Evolutionary conservation across 495 filamentous ascomycete species (phyloP).

Genomic region (Neurospora sp.): DNA sequence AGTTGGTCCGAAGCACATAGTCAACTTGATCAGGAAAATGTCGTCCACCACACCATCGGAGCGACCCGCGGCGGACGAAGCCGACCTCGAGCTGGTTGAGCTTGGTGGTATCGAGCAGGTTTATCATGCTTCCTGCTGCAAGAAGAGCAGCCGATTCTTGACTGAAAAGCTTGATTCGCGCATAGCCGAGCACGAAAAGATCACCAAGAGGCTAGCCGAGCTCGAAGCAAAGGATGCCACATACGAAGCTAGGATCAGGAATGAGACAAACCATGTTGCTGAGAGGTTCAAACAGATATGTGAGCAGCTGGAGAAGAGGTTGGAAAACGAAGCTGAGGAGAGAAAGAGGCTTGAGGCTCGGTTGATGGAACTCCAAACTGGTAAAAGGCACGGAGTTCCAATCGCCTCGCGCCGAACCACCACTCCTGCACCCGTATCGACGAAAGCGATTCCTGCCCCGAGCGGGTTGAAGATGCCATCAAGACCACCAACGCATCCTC

Average conservation of each 20-base stretch:
- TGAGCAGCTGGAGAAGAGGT: conserved; percentile 18
- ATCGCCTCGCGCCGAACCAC: not conserved
- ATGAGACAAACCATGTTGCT: conserved; percentile 14
- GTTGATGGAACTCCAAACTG: conserved; percentile 9
- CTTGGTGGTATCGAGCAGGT: conserved; percentile 34
- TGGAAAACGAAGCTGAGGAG: conserved; percentile 18
- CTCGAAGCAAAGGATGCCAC: conserved; percentile 26
- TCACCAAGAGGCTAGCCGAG: conserved; percentile 18
- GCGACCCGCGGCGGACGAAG: conserved; percentile 22
- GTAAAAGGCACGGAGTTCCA: not conserved
- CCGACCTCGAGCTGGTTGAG: conserved; percentile 24
- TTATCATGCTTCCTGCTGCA: conserved; percentile 33
- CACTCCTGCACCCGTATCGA: not conserved
- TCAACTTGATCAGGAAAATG: conserved; percentile 26
- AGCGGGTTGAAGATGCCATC: conserved; percentile 12
- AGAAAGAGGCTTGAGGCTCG: conserved; percentile 9
- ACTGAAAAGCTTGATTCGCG: conserved; percentile 20
- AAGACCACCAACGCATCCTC: conserved; percentile 8
- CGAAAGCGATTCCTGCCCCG: not conserved
- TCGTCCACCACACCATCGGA: conserved; percentile 13
- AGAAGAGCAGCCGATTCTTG: conserved; percentile 21
- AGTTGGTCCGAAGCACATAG: conserved; percentile 24
- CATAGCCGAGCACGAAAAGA: conserved; percentile 11
- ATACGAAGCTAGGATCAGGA: conserved; percentile 20
- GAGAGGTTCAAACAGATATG: conserved; percentile 16